phyloP scores from a whole-genome alignment of 352 stramenopile genomes.

The Phytopythium vexans region DNA sequence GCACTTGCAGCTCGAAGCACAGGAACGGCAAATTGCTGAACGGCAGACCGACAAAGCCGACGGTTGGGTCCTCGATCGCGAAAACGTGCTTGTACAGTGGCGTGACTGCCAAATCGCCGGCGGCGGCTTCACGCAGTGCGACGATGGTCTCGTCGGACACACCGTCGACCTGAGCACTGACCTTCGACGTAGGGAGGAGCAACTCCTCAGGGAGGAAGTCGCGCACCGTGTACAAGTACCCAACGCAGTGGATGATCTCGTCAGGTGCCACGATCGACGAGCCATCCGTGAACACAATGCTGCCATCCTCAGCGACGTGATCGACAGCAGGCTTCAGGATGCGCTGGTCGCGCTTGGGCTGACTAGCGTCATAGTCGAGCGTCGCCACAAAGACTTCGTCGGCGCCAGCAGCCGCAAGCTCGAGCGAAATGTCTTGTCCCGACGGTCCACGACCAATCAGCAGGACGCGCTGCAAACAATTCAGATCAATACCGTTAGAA shows the following conservation, averaged over 20 bases:
- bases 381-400: conserved; percentile 60
- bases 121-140: conserved; percentile 31
- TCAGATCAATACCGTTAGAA: too few species aligned
- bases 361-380: conserved; percentile 29
- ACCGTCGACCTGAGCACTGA: conserved; percentile 12
- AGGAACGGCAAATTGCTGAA: conserved; percentile 81
- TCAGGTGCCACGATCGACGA: conserved; percentile 44
- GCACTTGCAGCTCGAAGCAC: conserved; percentile 76
- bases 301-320: conserved; percentile 41
- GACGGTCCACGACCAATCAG: conserved; percentile 68
- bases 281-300: conserved; percentile 54
- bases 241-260: conserved; percentile 79
- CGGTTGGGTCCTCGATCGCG: conserved; percentile 68
- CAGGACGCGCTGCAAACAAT: conserved; percentile 39
- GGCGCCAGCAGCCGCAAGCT: conserved; percentile 41
- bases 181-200: conserved; percentile 37
- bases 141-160: conserved; percentile 17
- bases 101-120: conserved; percentile 35
- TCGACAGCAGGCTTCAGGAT: conserved; percentile 58
- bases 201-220: conserved; percentile 40
- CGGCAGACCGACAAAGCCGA: conserved; percentile 67
- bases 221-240: conserved; percentile 66
- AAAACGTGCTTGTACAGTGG: conserved; percentile 80
- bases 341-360: conserved; percentile 28
- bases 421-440: conserved; percentile 76